A percentile compares a stretch with the other conserved stretches of the same genome.
Conservation (phyloP, 306 rosid species). For the Sicyos edulis region DNA sequence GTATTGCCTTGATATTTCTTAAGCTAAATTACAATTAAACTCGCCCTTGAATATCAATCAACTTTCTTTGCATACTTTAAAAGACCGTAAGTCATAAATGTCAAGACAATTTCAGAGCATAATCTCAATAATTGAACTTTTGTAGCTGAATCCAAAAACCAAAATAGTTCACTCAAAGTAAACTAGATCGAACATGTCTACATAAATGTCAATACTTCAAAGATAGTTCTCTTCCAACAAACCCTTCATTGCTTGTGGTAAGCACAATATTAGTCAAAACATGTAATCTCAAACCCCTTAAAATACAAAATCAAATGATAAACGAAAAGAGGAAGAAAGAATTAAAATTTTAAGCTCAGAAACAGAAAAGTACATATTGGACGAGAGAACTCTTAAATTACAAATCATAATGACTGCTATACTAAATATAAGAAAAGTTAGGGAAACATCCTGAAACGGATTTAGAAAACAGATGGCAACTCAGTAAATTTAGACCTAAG, state of each 20-base stretch:
- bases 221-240: too few species aligned
- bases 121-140: not conserved
- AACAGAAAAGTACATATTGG: not conserved
- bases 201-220: not conserved
- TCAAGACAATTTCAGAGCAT: too few species aligned
- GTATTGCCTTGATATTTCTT: too few species aligned
- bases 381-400: slow-evolving; percentile 6
- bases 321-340: not conserved
- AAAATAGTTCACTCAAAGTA: not conserved
- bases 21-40: too few species aligned
- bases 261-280: not conserved
- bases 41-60: too few species aligned
- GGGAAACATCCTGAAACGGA: not conserved
- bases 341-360: not conserved
- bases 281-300: not conserved
- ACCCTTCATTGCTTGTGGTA: not conserved
- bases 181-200: too few species aligned
- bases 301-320: not conserved
- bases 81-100: too few species aligned
- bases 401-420: not conserved
- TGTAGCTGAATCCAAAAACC: not conserved
- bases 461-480: not conserved
- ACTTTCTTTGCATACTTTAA: too few species aligned
- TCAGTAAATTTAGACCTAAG: not conserved
- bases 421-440: not conserved